phyloP scores from a whole-genome alignment of 495 filamentous ascomycete genomes.

The Talaromyces proteolyticus region DNA sequence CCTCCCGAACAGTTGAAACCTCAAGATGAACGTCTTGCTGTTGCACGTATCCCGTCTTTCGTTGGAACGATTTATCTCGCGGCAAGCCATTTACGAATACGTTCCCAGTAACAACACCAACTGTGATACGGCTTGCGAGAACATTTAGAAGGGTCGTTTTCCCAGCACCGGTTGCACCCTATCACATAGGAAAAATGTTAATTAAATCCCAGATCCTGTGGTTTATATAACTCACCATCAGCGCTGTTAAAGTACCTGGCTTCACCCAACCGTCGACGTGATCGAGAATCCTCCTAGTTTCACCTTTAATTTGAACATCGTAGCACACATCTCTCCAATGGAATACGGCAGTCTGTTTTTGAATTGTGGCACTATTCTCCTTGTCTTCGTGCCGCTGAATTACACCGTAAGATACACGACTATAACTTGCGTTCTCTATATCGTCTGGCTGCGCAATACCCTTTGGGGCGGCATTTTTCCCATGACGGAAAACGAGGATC shows the following conservation, averaged over 20 bases:
- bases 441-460: background rate
- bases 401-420: background rate
- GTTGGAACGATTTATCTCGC: conserved; percentile 73
- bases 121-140: conserved; percentile 47
- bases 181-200: background rate
- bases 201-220: background rate
- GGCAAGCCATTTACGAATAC: conserved; percentile 48
- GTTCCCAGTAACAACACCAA: conserved; percentile 48
- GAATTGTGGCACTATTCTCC: conserved; percentile 21
- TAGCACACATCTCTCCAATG: conserved; percentile 75
- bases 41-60: conserved; percentile 90
- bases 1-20: conserved; percentile 77
- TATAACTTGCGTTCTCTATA: background rate
- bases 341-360: conserved; percentile 57
- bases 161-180: conserved; percentile 47
- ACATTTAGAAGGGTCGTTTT: conserved; percentile 64
- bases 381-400: conserved; percentile 17
- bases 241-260: conserved; percentile 62
- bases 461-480: conserved; percentile 26
- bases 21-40: conserved; percentile 87
- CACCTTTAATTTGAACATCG: conserved; percentile 55
- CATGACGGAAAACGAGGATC: conserved; percentile 35
- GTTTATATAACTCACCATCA: conserved; percentile 46
- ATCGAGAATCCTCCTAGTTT: conserved; percentile 51
- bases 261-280: conserved; percentile 62